Evolutionary conservation across 2,329 filamentous ascomycete species (phyloP).

Genomic region (Alternaria arbusti): DNA sequence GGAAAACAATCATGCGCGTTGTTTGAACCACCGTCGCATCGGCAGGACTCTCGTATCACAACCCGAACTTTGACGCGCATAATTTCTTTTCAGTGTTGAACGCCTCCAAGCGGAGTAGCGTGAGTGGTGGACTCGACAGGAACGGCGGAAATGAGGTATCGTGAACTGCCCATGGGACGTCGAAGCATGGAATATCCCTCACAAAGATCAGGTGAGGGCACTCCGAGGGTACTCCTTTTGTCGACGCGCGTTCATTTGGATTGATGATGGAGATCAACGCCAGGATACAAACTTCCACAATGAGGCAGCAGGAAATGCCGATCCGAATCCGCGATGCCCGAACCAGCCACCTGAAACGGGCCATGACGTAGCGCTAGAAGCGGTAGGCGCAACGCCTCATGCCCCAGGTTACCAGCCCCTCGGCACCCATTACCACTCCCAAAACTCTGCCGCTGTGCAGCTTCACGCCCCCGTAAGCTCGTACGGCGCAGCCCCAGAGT

Average conservation of each 20-base stretch:
- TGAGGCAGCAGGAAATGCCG: not conserved
- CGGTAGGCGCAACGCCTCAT: conserved; percentile 8
- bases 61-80: not conserved
- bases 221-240: not conserved
- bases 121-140: not conserved
- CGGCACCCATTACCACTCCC: not conserved
- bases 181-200: not conserved
- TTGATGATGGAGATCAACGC: not conserved
- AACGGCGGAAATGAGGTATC: not conserved
- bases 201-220: not conserved
- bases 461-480: not conserved
- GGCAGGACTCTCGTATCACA: not conserved
- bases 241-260: conserved; percentile 2
- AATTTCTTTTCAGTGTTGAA: not conserved
- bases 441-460: not conserved
- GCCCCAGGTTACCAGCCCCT: conserved; percentile 1
- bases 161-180: not conserved
- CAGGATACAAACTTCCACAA: not conserved
- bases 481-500: not conserved
- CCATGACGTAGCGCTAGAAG: conserved; percentile 5
- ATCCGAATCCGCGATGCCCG: not conserved
- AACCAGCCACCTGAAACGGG: conserved; percentile 3
- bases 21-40: not conserved
- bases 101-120: not conserved
- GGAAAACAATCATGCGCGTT: not conserved